These are phyloP conservation scores for Verticillium nonalfalfae DNA, from an alignment of 2,329 filamentous ascomycete species.

Conservation along the genomic window DNA sequence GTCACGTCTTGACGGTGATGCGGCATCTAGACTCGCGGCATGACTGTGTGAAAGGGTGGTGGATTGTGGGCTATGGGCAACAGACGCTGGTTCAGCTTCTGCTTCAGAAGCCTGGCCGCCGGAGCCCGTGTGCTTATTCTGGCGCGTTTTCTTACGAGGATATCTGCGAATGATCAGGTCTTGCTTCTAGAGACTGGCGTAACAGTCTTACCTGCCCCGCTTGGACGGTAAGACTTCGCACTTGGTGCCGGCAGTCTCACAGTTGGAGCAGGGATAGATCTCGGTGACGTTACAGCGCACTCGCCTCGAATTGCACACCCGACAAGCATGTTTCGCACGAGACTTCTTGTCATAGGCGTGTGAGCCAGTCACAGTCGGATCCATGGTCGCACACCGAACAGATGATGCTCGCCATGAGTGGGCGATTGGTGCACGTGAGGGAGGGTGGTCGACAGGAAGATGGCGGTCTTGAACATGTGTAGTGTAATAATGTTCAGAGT, in stretches of 20 bases:
- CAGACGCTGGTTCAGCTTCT: not conserved
- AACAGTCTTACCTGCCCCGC: conserved; percentile 6
- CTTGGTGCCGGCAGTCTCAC: conserved; percentile 6
- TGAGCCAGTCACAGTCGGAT: not conserved
- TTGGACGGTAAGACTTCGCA: conserved; percentile 13
- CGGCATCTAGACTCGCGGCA: not conserved
- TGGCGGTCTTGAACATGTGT: too few relatives aligned
- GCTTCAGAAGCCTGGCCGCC: not conserved
- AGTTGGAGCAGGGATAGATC: conserved; percentile 13
- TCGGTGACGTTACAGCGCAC: conserved; percentile 14
- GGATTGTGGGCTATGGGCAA: not conserved
- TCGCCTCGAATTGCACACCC: conserved; percentile 14
- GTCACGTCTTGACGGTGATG: not conserved
- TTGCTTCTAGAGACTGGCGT: not conserved
- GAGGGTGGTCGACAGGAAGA: too few relatives aligned
- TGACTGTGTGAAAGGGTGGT: not conserved
- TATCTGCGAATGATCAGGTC: conserved; percentile 5
- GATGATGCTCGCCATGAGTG: too few relatives aligned
- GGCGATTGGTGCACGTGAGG: too few relatives aligned
- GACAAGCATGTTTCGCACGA: conserved; percentile 15
- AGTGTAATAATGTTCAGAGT: too few relatives aligned
- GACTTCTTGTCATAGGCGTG: conserved; percentile 6
- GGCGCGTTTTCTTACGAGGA: conserved; percentile 5
- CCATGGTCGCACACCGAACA: not conserved
- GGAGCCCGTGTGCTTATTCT: not conserved